Conservation (phyloP, 257 asterid species). For the Ocimum tenuiflorum region DNA sequence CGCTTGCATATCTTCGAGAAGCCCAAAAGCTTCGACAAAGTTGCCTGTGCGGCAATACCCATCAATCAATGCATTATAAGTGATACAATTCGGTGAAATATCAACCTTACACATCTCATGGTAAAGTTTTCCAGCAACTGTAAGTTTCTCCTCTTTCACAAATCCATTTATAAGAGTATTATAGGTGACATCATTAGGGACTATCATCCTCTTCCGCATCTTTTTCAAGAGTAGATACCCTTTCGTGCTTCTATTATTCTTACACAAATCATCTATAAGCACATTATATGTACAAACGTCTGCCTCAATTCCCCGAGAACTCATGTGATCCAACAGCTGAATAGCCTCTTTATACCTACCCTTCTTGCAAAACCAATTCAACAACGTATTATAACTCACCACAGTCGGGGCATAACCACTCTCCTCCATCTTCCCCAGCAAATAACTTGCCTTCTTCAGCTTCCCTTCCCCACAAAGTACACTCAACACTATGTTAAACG, state of each 20-base stretch:
- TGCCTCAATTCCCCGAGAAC: conserved; percentile 60
- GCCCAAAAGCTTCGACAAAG: conserved; percentile 49
- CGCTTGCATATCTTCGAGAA: conserved; percentile 55
- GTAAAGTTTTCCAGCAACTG: conserved; percentile 51
- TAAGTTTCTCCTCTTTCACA: conserved; percentile 68
- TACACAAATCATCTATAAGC: conserved; percentile 66
- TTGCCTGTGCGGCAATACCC: conserved; percentile 65
- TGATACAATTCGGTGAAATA: conserved; percentile 53
- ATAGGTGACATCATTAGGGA: conserved; percentile 75
- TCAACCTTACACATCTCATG: conserved; percentile 57
- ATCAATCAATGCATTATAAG: conserved; percentile 66
- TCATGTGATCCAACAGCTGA: conserved; percentile 68
- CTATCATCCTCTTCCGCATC: conserved; percentile 56
- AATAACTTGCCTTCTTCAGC: conserved; percentile 55
- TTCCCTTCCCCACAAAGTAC: conserved; percentile 68
- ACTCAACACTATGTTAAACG: conserved; percentile 67
- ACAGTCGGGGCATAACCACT: conserved; percentile 74
- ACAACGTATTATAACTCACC: conserved; percentile 79
- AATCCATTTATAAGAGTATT: conserved; percentile 78
- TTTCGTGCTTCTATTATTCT: conserved; percentile 51
- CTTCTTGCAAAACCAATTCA: conserved; percentile 78
- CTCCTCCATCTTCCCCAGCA: conserved; percentile 73
- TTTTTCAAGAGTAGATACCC: conserved; percentile 65
- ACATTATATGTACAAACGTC: conserved; percentile 78
- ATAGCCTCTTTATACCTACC: conserved; percentile 63